These are phyloP conservation scores for Phaseolus coccineus DNA, from an alignment of 331 rosid species.

Conservation along the genomic window DNA sequence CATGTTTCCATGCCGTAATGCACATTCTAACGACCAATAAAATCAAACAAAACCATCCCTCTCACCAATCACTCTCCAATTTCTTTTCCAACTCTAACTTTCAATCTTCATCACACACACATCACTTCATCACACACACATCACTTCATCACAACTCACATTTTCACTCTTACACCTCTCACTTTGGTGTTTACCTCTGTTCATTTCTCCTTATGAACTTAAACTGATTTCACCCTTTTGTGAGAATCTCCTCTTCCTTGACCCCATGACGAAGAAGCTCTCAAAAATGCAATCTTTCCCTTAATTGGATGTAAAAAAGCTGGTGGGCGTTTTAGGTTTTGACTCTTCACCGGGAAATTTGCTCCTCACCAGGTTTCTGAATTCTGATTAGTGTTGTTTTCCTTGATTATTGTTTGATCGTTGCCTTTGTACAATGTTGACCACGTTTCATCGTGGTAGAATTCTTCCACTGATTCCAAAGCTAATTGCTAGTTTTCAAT, in stretches of 20 bases:
- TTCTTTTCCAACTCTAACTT: neutral
- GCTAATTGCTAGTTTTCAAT: neutral
- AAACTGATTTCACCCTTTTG: neutral
- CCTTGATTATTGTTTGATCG: neutral
- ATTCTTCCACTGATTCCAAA: conserved; percentile 18
- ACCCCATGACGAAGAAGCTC: neutral
- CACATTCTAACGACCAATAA: neutral
- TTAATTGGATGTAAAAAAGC: conserved; percentile 2
- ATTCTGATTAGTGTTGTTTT: neutral
- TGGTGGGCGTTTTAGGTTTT: conserved; percentile 22
- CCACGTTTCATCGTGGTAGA: conserved; percentile 1
- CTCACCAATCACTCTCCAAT: neutral
- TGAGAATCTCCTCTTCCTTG: neutral
- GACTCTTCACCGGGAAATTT: conserved; percentile 3
- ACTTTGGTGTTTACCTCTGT: neutral
- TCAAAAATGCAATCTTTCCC: conserved; percentile 26
- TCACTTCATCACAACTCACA: neutral
- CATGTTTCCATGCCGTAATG: neutral
- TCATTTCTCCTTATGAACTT: neutral
- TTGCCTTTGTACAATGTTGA: neutral
- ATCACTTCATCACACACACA: neutral
- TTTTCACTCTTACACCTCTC: conserved; percentile 5
- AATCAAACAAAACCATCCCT: neutral
- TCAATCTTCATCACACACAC: neutral
- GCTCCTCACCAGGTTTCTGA: conserved; percentile 40